Conservation (phyloP, 176 grass and related monocot genomes). For the Echinochloa phyllopogon region DNA sequence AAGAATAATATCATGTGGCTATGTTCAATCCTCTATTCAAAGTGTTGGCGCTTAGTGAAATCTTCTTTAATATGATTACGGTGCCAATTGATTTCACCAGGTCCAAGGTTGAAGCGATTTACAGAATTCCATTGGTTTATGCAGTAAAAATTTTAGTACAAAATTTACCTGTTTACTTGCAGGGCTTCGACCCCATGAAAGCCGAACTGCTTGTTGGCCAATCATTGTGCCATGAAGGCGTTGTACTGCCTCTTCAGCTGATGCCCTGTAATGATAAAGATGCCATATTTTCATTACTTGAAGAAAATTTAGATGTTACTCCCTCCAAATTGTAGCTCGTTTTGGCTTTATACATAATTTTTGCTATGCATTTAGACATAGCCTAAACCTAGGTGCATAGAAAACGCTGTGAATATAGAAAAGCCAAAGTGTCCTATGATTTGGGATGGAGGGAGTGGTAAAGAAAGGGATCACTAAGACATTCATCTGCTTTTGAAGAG, state of each 20-base stretch:
- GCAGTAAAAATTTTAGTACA: constrained; percentile 5
- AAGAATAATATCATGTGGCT: constrained; percentile 4
- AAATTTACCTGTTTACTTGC: constrained; percentile 83
- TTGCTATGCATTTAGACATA: too few species aligned
- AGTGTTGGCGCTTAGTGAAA: background rate
- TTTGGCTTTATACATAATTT: too few species aligned
- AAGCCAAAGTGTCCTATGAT: too few species aligned
- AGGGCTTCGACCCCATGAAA: constrained; percentile 97
- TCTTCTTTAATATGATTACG: constrained; percentile 30
- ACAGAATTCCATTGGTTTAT: background rate
- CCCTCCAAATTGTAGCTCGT: too few species aligned
- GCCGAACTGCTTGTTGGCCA: constrained; percentile 87
- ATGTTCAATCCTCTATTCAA: constrained; percentile 3
- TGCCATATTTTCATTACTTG: background rate
- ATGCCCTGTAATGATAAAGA: constrained; percentile 59
- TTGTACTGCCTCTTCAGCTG: constrained; percentile 95
- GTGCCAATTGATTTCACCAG: constrained; percentile 4
- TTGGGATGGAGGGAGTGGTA: background rate
- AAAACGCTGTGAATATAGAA: too few species aligned
- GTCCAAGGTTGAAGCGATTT: background rate
- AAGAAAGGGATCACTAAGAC: constrained; percentile 9
- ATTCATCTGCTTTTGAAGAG: background rate
- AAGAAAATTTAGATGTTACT: constrained; percentile 15
- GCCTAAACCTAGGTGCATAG: too few species aligned
- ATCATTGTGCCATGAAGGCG: constrained; percentile 94